Percentiles rank a stretch among this genome's conserved stretches.
phyloP scores from a whole-genome alignment of 1,284 basidiomycete species.

The Microbotryum intermedium region DNA sequence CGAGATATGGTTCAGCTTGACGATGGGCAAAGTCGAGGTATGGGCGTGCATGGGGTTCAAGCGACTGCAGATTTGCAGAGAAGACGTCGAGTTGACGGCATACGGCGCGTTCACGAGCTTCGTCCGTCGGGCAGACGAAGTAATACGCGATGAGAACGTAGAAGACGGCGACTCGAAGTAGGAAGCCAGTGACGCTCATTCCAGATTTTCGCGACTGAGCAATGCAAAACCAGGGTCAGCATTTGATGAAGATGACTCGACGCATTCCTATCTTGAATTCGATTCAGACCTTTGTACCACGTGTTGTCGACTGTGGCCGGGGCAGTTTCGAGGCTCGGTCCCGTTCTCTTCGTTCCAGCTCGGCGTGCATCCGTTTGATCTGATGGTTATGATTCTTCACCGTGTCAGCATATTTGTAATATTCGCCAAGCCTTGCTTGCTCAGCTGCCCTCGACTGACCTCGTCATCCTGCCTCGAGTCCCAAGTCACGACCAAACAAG shows the following conservation, averaged over 20 bases:
- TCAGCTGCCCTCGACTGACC: background rate
- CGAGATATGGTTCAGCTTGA: constrained; percentile 21
- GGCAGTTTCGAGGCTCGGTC: background rate
- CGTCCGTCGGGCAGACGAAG: constrained; percentile 25
- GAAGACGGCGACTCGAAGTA: constrained; percentile 17
- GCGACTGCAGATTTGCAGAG: background rate
- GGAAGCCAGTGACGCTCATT: constrained; percentile 17
- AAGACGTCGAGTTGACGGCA: constrained; percentile 15
- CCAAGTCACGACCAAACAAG: background rate
- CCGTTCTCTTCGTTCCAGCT: constrained; percentile 9
- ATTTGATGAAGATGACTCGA: no score
- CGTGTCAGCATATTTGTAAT: background rate
- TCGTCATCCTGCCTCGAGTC: constrained; percentile 10
- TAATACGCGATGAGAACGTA: constrained; percentile 27
- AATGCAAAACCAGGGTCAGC: no score
- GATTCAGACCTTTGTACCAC: background rate
- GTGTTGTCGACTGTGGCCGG: background rate
- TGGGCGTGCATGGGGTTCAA: constrained; percentile 15
- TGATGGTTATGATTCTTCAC: background rate
- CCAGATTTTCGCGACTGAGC: background rate
- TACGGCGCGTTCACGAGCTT: constrained; percentile 13
- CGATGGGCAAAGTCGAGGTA: constrained; percentile 12
- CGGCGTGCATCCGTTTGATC: constrained; percentile 24
- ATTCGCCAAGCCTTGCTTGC: background rate
- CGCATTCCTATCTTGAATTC: no score